Conservation (phyloP, 2,329 filamentous ascomycete species). For the Massarina eburnea region DNA sequence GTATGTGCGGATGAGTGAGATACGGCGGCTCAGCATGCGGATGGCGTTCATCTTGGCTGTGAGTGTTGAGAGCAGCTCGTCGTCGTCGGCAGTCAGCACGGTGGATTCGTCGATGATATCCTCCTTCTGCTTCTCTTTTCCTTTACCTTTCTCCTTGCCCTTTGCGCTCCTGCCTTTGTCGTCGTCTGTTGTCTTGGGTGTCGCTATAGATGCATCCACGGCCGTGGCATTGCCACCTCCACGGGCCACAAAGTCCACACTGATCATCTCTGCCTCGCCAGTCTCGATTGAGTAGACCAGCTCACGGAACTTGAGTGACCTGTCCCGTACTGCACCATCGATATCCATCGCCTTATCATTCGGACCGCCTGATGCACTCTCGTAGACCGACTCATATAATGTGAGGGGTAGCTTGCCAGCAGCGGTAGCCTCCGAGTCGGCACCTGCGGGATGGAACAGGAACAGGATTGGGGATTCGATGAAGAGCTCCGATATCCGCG, state of each 20-base stretch:
- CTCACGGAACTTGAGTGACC: conserved; percentile 72
- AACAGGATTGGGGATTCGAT: conserved; percentile 89
- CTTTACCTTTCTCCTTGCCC: conserved; percentile 58
- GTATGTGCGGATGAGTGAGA: conserved; percentile 64
- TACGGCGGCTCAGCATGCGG: conserved; percentile 76
- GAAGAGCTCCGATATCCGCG: conserved; percentile 70
- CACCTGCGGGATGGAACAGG: conserved; percentile 73
- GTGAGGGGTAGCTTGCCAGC: conserved; percentile 85
- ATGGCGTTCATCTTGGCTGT: conserved; percentile 90
- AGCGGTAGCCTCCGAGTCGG: conserved; percentile 55
- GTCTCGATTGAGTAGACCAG: conserved; percentile 88
- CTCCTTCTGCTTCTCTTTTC: conserved; percentile 53
- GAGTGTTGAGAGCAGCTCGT: conserved; percentile 68
- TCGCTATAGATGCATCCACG: conserved; percentile 28
- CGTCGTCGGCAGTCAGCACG: conserved; percentile 60
- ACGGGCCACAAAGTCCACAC: conserved; percentile 87
- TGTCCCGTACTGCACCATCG: conserved; percentile 60
- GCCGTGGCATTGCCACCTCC: conserved; percentile 79
- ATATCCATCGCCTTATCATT: conserved; percentile 55
- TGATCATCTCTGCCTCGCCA: conserved; percentile 96
- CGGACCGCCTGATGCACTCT: conserved; percentile 32
- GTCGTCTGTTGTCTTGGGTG: conserved; percentile 26
- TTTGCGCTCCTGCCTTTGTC: conserved; percentile 53
- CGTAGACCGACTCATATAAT: conserved; percentile 77
- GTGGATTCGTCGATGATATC: conserved; percentile 34